Conservation (phyloP, 495 filamentous ascomycete genomes). For the Penicillium steckii region DNA sequence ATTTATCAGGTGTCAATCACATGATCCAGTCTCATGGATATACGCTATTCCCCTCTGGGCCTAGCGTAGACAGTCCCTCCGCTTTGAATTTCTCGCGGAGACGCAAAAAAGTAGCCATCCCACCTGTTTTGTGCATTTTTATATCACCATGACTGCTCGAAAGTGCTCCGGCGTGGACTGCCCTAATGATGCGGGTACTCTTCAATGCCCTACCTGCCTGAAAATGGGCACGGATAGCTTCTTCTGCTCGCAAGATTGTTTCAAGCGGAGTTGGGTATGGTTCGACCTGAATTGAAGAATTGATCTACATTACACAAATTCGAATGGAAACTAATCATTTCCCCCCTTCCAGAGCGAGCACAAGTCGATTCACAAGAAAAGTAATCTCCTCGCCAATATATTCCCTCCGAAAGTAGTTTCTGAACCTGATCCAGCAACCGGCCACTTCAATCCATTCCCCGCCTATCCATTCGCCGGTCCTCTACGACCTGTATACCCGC, state of each 20-base stretch:
- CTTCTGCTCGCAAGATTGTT: conserved; percentile 98
- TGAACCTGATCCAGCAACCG: conserved; percentile 87
- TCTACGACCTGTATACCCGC: conserved; percentile 84
- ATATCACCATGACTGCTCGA: conserved; percentile 41
- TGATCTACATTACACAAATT: conserved; percentile 5
- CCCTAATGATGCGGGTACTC: conserved; percentile 72
- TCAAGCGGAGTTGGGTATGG: conserved; percentile 96
- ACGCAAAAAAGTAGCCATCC: not conserved
- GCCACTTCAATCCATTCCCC: conserved; percentile 87
- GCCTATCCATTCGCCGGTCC: conserved; percentile 76
- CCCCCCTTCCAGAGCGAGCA: conserved; percentile 62
- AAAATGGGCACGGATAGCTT: conserved; percentile 88
- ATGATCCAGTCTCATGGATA: too few relatives aligned
- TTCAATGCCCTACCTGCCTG: conserved; percentile 94
- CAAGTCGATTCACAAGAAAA: conserved; percentile 82
- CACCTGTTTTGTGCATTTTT: not conserved
- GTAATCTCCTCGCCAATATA: conserved; percentile 70
- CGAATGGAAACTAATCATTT: conserved; percentile 10
- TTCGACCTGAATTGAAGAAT: not conserved
- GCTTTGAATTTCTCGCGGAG: not conserved
- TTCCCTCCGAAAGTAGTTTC: conserved; percentile 74
- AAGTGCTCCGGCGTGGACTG: conserved; percentile 83
- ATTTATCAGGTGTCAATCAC: too few relatives aligned
- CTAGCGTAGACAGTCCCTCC: not conserved
- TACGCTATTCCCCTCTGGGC: not conserved